Conservation (phyloP, 805 yeast genomes). For the Scheffersomyces amazonensis region DNA sequence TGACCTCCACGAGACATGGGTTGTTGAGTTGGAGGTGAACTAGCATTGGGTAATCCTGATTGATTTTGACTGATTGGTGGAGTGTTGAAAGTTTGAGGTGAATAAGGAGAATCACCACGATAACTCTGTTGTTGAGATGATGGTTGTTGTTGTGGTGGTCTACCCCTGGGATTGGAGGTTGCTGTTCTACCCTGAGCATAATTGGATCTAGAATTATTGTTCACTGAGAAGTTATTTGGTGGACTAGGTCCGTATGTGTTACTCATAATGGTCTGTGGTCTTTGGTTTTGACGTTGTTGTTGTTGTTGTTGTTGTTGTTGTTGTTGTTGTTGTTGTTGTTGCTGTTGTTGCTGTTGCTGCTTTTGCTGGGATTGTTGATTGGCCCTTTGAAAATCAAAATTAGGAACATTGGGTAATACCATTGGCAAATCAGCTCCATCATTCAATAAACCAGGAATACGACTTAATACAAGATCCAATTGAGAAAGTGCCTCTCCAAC, state of each 20-base stretch:
- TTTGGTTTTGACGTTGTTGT: conserved; percentile 4
- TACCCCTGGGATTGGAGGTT: not conserved
- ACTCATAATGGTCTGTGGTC: not conserved
- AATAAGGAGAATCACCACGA: conserved; percentile 6
- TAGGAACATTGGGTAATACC: conserved; percentile 32
- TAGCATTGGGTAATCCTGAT: not conserved
- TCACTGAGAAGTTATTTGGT: not conserved
- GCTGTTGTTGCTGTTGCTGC: conserved; percentile 2
- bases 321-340: not conserved
- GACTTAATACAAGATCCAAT: conserved; percentile 67
- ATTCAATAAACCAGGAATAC: conserved; percentile 67
- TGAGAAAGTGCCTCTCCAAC: conserved; percentile 71
- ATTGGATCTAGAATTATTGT: not conserved
- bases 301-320: conserved; percentile 3
- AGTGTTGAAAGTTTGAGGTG: conserved; percentile 17
- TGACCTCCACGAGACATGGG: conserved; percentile 16
- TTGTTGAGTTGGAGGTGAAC: not conserved
- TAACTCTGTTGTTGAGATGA: not conserved
- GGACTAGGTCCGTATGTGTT: not conserved
- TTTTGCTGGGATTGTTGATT: conserved; percentile 3
- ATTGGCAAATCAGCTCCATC: conserved; percentile 36
- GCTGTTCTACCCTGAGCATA: not conserved
- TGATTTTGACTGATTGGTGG: conserved; percentile 9
- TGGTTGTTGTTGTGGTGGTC: conserved; percentile 1
- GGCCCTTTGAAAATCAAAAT: conserved; percentile 14